Evolutionary conservation across 2,329 filamentous ascomycete species (phyloP).

Genomic region (Fusarium equiseti): DNA sequence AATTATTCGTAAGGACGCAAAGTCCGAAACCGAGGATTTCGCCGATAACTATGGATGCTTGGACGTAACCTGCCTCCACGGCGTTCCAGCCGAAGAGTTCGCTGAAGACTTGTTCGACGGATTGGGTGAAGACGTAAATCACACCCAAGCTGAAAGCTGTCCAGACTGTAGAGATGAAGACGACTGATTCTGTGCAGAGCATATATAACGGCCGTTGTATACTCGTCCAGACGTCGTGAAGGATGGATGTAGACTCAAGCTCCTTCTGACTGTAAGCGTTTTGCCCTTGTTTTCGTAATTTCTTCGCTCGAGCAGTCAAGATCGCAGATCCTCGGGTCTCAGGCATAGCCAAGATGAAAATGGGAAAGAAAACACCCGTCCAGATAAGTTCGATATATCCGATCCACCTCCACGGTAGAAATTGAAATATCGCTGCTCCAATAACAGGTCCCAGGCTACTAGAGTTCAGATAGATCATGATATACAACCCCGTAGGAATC

Average conservation of each 20-base stretch:
- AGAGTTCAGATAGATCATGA: constrained; percentile 25
- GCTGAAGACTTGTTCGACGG: constrained; percentile 27
- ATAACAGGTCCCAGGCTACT: constrained; percentile 30
- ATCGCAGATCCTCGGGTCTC: constrained; percentile 26
- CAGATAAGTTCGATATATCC: constrained; percentile 36
- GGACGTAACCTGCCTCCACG: constrained; percentile 18
- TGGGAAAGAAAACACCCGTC: constrained; percentile 27
- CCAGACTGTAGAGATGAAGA: constrained; percentile 19
- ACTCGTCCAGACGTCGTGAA: constrained; percentile 11
- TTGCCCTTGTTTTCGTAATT: constrained; percentile 8
- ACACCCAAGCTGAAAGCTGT: constrained; percentile 24
- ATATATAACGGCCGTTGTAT: constrained; percentile 25
- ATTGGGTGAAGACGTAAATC: constrained; percentile 28
- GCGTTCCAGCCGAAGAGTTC: constrained; percentile 28
- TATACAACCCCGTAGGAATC: constrained; percentile 22
- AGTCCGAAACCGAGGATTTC: constrained; percentile 26
- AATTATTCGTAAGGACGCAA: constrained; percentile 18
- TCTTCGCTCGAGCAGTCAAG: constrained; percentile 2
- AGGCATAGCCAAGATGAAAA: constrained; percentile 30
- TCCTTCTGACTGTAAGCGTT: constrained; percentile 19
- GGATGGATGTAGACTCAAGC: constrained; percentile 17
- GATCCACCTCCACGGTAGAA: constrained; percentile 25
- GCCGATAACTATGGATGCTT: constrained; percentile 25
- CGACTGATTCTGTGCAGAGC: constrained; percentile 27
- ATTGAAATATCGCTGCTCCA: constrained; percentile 27